These are phyloP conservation scores for Collybia sordida DNA, from an alignment of 768 basidiomycete genomes.

Conservation along the genomic window DNA sequence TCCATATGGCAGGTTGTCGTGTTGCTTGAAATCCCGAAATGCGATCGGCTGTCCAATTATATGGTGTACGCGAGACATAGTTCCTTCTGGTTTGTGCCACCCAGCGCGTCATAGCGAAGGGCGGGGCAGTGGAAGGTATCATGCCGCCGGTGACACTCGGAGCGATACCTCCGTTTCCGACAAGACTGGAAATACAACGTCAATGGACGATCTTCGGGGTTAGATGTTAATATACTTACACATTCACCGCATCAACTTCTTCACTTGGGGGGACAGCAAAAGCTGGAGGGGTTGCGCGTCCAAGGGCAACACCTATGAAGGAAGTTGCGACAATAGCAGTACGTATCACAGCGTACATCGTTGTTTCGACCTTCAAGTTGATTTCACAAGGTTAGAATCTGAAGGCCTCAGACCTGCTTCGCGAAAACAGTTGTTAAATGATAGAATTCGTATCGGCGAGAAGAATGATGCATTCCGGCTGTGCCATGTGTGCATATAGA, in stretches of 20 bases:
- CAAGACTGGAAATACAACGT: conserved; percentile 35
- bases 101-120: conserved; percentile 88
- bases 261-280: neutral
- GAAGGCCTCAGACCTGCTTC: too few species aligned
- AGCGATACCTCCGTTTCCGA: conserved; percentile 71
- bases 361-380: too few species aligned
- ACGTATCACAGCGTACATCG: too few species aligned
- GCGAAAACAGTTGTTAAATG: too few species aligned
- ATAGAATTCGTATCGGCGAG: too few species aligned
- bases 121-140: conserved; percentile 75
- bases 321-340: too few species aligned
- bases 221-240: neutral
- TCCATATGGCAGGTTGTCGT: conserved; percentile 87
- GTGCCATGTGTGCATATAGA: too few species aligned
- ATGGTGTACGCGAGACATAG: conserved; percentile 72
- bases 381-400: too few species aligned
- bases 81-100: conserved; percentile 78
- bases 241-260: conserved; percentile 7
- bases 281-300: neutral
- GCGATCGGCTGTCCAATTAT: conserved; percentile 53
- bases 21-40: conserved; percentile 81
- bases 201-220: neutral
- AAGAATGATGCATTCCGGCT: too few species aligned
- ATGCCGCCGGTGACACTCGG: conserved; percentile 75
- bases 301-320: too few species aligned